These are phyloP conservation scores for Alisma plantagoaquatica DNA, from an alignment of 106 monocot species.

Conservation along the genomic window DNA sequence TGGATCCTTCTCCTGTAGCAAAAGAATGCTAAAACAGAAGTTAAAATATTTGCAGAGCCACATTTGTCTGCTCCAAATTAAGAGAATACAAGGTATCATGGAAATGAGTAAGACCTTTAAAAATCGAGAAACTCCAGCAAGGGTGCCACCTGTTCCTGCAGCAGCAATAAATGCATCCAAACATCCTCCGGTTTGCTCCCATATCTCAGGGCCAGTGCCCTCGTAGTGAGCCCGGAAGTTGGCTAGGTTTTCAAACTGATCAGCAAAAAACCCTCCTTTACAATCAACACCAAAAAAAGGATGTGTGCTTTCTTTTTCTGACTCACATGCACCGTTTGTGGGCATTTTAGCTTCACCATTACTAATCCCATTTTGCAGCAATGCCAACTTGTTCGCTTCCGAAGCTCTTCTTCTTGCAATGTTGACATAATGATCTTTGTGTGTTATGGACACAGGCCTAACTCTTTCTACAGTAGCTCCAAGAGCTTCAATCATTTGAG, in stretches of 20 bases:
- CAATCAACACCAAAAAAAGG: constrained; percentile 10
- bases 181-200: constrained; percentile 73
- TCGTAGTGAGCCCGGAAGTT: constrained; percentile 93
- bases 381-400: constrained; percentile 47
- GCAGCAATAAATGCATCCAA: constrained; percentile 85
- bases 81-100: too few species aligned
- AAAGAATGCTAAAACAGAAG: not conserved
- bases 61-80: not conserved
- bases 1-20: constrained; percentile 59
- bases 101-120: constrained; percentile 49
- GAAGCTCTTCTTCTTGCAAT: constrained; percentile 83
- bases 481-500: constrained; percentile 95
- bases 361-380: constrained; percentile 10
- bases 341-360: constrained; percentile 15
- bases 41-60: not conserved
- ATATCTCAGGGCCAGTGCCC: constrained; percentile 93
- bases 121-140: constrained; percentile 88
- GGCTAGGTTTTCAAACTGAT: constrained; percentile 97
- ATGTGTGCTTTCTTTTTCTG: constrained; percentile 4
- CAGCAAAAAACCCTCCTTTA: constrained; percentile 87
- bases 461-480: constrained; percentile 95
- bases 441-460: constrained; percentile 93
- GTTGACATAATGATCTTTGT: constrained; percentile 94
- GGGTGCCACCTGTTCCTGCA: constrained; percentile 90
- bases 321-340: constrained; percentile 17